Evolutionary conservation across 176 grass and related monocot species (phyloP).

Genomic region (Oryza australiensis): DNA sequence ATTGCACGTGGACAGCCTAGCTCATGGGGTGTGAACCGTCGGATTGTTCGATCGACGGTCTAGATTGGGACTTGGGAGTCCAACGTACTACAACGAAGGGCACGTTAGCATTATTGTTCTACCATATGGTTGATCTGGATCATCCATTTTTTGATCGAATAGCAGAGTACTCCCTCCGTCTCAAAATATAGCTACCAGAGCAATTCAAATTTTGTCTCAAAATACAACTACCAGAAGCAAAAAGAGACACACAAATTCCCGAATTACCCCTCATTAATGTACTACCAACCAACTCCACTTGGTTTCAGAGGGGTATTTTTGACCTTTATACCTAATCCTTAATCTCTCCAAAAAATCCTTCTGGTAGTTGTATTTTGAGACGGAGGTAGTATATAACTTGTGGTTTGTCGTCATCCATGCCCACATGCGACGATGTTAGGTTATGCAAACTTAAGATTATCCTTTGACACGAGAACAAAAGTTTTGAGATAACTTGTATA

Average conservation of each 20-base stretch:
- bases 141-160: background rate
- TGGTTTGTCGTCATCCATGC: background rate
- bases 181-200: no score
- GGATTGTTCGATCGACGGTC: slow-evolving; percentile 3
- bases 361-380: no score
- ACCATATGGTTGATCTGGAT: background rate
- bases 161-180: no score
- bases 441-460: background rate
- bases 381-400: background rate
- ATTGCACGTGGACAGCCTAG: slow-evolving; percentile 4
- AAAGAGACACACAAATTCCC: no score
- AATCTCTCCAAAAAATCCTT: no score
- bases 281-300: no score
- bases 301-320: no score
- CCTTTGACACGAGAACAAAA: background rate
- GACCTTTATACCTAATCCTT: no score
- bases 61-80: background rate
- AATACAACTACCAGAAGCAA: no score
- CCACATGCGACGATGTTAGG: background rate
- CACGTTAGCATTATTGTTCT: background rate
- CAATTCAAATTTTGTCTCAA: no score
- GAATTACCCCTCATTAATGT: no score
- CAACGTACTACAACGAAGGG: background rate
- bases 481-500: background rate
- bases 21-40: background rate